A percentile compares a stretch with the other conserved stretches of the same genome.
Conservation (phyloP, 495 filamentous ascomycete species). For the Aspergillus panamensis region DNA sequence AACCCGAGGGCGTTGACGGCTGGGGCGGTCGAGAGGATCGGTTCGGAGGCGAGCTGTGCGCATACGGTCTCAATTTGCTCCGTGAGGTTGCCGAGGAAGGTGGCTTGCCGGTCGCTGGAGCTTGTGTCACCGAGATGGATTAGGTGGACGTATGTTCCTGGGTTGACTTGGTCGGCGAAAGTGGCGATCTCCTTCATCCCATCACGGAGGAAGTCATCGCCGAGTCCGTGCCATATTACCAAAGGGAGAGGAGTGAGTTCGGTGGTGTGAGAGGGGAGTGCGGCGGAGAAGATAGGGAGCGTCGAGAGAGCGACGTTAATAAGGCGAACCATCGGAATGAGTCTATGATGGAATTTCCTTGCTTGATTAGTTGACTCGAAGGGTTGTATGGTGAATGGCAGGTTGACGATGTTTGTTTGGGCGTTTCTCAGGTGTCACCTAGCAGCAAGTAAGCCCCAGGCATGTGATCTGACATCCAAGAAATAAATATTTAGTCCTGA, state of each 20-base stretch:
- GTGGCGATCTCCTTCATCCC: conserved; percentile 64
- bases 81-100: conserved; percentile 89
- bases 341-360: not conserved
- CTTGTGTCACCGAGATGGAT: conserved; percentile 69
- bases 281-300: conserved; percentile 16
- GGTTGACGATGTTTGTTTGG: too few relatives aligned
- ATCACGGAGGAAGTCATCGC: conserved; percentile 66
- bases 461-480: too few relatives aligned
- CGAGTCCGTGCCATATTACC: conserved; percentile 90
- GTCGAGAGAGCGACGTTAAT: conserved; percentile 12
- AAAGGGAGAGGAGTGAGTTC: conserved; percentile 64
- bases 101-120: conserved; percentile 67
- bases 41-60: conserved; percentile 69
- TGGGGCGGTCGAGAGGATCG: conserved; percentile 72
- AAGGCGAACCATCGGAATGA: conserved; percentile 2
- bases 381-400: too few relatives aligned
- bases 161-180: conserved; percentile 68
- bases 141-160: conserved; percentile 78
- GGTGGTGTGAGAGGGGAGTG: conserved; percentile 16
- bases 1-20: conserved; percentile 91
- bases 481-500: too few relatives aligned
- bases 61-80: conserved; percentile 76
- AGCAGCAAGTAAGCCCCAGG: too few relatives aligned
- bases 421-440: too few relatives aligned
- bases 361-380: not conserved